A percentile compares a stretch with the other conserved stretches of the same genome.
phyloP scores from a whole-genome alignment of 2,329 filamentous ascomycete genomes.

The Aureobasidium subglaciale region DNA sequence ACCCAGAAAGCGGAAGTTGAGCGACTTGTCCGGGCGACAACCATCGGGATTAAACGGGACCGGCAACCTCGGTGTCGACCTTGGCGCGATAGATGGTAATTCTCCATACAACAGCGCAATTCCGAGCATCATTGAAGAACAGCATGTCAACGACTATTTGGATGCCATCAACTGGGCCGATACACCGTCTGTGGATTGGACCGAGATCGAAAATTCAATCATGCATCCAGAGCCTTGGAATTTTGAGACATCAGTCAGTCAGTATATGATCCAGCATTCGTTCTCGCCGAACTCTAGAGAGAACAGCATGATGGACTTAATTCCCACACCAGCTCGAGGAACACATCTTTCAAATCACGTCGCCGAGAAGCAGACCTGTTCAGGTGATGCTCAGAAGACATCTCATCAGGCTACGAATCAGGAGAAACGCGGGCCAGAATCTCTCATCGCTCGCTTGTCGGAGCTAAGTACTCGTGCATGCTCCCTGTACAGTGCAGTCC shows the following conservation, averaged over 20 bases:
- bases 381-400: no score
- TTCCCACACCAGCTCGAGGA: no score
- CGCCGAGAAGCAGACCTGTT: background rate
- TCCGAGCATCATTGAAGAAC: background rate
- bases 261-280: background rate
- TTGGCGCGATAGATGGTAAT: no score
- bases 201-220: background rate
- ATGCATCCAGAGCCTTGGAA: background rate
- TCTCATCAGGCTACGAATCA: background rate
- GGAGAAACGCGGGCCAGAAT: background rate
- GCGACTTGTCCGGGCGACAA: no score
- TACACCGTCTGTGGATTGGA: background rate
- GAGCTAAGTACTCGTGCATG: background rate
- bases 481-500: background rate
- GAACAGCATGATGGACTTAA: no score
- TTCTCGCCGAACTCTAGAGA: background rate
- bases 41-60: no score
- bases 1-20: background rate
- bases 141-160: background rate
- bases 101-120: no score
- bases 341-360: background rate
- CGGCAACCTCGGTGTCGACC: no score
- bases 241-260: background rate
- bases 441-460: background rate
- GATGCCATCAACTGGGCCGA: background rate